Evolutionary conservation across 768 basidiomycete genomes (phyloP), one percentile per base, ranked within the genome.

Genomic region (Holtermanniella nyarrowii): DNA sequence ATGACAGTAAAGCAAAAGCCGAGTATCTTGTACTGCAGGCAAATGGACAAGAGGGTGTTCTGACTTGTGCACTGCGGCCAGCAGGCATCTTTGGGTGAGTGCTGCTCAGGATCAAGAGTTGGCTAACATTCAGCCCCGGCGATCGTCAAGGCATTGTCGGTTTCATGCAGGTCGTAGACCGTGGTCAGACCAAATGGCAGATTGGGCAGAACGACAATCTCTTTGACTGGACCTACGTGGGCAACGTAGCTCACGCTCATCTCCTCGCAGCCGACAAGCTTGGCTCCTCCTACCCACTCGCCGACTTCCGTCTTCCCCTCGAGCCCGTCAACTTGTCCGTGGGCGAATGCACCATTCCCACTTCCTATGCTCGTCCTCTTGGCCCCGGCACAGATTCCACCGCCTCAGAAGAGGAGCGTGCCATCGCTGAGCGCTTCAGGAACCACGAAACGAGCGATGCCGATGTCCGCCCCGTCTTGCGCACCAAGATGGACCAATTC

Each of bases 171-270:
- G 89, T 84, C 3, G 84, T 87, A 70, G 77, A 84, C 62, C 78
- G 81, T 42, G 80, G 82, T 16, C 85, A 95, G 70, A 89, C 88
- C 0, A 82, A 86, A 59, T 86, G 88, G 77, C 91, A 96, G 72
- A 82, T 99, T 58, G 95, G 95, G 31, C 77, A 85, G 73, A 95
- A 96, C 73, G 82, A 79, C 57, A 97, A 97, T 69, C 73, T 97
- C 3, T 89, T 87, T 63, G 95, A 97, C 72, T 90, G 85, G 81
- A 95, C 91, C 4, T 96, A 96, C 66, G 88, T 97, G 61, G 88
- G 82, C 49, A 99, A 99, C 69, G 83, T 93, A 55, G 93, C 90
- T 1, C 80, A 85, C 62, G 91, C 90, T 3, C 95, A 99, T 69
- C 75, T 99, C 13, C 80, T 97, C 47, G 95, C 95, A 11, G 84